Percentiles rank a stretch among this genome's conserved stretches.
These are phyloP conservation scores for Mortierella antarctica DNA, from an alignment of 192 early-diverging fungal species.

Conservation along the genomic window DNA sequence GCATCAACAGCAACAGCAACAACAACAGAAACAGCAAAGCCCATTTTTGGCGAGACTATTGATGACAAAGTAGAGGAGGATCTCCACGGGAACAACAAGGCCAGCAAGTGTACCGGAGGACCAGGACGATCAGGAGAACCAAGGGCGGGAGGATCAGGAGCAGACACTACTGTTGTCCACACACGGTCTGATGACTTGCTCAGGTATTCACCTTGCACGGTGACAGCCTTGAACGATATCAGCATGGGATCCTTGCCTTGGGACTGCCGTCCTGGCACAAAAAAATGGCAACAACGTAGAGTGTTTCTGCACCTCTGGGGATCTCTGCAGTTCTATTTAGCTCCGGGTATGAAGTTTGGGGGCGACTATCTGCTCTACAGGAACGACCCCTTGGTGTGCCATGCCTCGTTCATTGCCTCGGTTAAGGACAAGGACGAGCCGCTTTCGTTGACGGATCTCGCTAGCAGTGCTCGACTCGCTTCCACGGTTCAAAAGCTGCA, in stretches of 20 bases:
- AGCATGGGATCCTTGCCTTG: too few relatives aligned
- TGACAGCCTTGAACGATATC: too few relatives aligned
- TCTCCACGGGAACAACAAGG: too few relatives aligned
- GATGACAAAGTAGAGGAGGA: too few relatives aligned
- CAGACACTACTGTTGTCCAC: too few relatives aligned
- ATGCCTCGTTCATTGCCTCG: slow-evolving; percentile 72
- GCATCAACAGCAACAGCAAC: slow-evolving; percentile 12
- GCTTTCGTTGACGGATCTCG: slow-evolving; percentile 63
- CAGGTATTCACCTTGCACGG: too few relatives aligned
- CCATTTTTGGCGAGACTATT: background rate
- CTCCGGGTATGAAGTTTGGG: slow-evolving; percentile 84
- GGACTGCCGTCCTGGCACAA: slow-evolving; percentile 37
- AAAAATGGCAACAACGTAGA: slow-evolving; percentile 47
- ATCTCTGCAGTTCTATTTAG: slow-evolving; percentile 71
- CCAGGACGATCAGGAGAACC: too few relatives aligned
- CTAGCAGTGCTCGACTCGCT: slow-evolving; percentile 72
- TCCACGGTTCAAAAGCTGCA: slow-evolving; percentile 79
- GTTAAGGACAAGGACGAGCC: slow-evolving; percentile 47
- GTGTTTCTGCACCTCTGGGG: slow-evolving; percentile 76
- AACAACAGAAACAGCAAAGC: slow-evolving; percentile 11
- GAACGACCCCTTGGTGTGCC: slow-evolving; percentile 77
- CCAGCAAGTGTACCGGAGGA: too few relatives aligned
- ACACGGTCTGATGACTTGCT: too few relatives aligned
- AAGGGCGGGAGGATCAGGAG: too few relatives aligned
- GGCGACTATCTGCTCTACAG: slow-evolving; percentile 88